Evolutionary conservation across 176 grass and related monocot species (phyloP).

Genomic region (Oryza officinalis): DNA sequence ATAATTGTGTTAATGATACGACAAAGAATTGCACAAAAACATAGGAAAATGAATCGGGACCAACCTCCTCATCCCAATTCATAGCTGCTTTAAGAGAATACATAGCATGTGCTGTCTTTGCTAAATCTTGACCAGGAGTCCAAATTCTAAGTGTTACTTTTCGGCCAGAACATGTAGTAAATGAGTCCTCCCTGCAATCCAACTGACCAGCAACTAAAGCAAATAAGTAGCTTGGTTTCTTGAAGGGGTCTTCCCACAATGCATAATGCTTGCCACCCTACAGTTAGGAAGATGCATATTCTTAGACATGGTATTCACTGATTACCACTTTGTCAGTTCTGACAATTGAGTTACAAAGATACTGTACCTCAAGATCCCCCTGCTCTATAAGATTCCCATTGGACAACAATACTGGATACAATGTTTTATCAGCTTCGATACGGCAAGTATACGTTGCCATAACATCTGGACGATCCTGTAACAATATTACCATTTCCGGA

Average conservation of each 20-base stretch:
- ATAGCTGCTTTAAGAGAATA: conserved; percentile 99
- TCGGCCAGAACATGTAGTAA: conserved; percentile 82
- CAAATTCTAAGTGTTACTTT: conserved; percentile 85
- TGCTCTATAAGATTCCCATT: conserved; percentile 91
- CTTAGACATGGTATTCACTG: background rate
- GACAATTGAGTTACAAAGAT: conserved; percentile 19
- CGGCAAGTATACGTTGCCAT: conserved; percentile 96
- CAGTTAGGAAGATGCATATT: conserved; percentile 26
- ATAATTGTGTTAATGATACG: background rate
- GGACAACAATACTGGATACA: conserved; percentile 95
- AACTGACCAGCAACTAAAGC: conserved; percentile 95
- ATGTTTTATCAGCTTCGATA: conserved; percentile 85
- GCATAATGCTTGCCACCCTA: conserved; percentile 84
- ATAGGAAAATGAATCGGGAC: conserved; percentile 22
- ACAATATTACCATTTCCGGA: conserved; percentile 35
- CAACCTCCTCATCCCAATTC: conserved; percentile 98
- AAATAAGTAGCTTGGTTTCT: conserved; percentile 98
- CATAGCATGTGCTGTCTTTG: conserved; percentile 98
- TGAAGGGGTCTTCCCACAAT: conserved; percentile 93
- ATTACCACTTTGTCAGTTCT: conserved; percentile 28
- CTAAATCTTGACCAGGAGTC: conserved; percentile 95
- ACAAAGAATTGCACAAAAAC: background rate
- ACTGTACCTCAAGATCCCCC: conserved; percentile 78
- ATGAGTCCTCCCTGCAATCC: conserved; percentile 82
- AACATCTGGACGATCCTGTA: conserved; percentile 90